Base-by-base conservation (phyloP, 78 protist genomes). In the Paulinella micropora region DNA sequence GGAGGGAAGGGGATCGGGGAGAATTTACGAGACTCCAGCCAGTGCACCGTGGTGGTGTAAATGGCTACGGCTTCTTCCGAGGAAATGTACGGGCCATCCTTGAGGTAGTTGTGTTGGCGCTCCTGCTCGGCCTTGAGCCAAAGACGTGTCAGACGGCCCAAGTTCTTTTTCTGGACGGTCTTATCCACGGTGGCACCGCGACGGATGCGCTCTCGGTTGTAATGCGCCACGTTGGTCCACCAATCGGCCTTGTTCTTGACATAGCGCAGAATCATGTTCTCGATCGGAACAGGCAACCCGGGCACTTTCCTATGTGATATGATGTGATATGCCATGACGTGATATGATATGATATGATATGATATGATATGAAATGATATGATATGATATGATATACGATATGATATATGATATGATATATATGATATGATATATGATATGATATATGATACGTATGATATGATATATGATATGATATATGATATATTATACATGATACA, bases 1-100 rank as follows among this genome's bases (percentile, higher is more conserved):
- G 98, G 99, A 3, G 99, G 99, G 98, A 99, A 98, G 51, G 98
- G 98, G 82, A 99, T 98, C 6, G 98, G 96, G 23, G 95, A 83
- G 92, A 98, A 97, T 83, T 96, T 88, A 51, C 97, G 94, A 0
- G 92, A 39, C 84, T 95, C 99, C 64, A 99, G 94, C 99, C 99
- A 98, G 81, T 95, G 97, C 0, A 97, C 99, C 9, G 93, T 93
- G 37, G 97, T 94, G 2, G 97, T 97, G 96, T 96, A 97, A 89
- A 99, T 96, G 0, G 99, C 99, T 34, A 98, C 96, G 29, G 98
- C 99, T 67, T 98, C 99, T 40, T 98, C 99, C 6, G 97, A 90
- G 0, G 95, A 81, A 4, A 99, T 40, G 91, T 97, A 97, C 39
- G 99, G 99, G 23, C 99, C 99, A 86, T 97, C 99, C 95, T 96